Evolutionary conservation across 352 stramenopile genomes (phyloP), one percentile per base, ranked within the genome.

Genomic region (Globisporangium emineosum): DNA sequence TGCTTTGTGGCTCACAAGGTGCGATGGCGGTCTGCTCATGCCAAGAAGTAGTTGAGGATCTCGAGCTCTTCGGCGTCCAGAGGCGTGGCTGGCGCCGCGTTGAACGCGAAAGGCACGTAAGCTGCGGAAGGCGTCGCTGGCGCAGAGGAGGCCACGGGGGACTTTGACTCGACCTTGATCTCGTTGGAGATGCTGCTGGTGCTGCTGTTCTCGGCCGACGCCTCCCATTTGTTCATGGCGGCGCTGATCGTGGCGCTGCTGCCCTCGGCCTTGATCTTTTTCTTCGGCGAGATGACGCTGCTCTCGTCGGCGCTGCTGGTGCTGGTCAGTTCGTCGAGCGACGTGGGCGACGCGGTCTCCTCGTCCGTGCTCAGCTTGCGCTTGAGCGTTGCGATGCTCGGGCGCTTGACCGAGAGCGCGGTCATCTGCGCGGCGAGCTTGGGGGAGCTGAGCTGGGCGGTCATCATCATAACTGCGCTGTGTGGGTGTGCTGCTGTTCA

Each of bases 231-330:
- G 66, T 21, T 70, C 57, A 68, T 62, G 12, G 33, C 56, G 29
- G 33, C 17, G 49, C 51, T 66, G 40, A 43, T 66, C 30, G 70
- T 57, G 30, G 58, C 42, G n/a, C 25, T 42, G 19, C 25, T 43
- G 19, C 67, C 60, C 53, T 79, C 70, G 29, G 72, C 63, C 35
- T 69, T 71, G 4, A 53, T 37, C 58, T 83, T 83, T 70, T 83
- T 83, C 72, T 79, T 83, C 35, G 75, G 72, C 23, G 75, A 83
- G 53, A 83, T 83, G 35, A 71, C 67, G 53, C 50, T 49, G 63
- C 68, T 57, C 57, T 77, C 72, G 30, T 68, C 52, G 15, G 58
- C 43, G 29, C 27, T 51, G 25, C 27, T 53, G 21, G 33, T 32
- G 53, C 6, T 62, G 37, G 25, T 7, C 40, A 77, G 66, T 37